These are phyloP conservation scores for Annona squamosa DNA, from an alignment of 164 flowering plant genomes.

Conservation along the genomic window DNA sequence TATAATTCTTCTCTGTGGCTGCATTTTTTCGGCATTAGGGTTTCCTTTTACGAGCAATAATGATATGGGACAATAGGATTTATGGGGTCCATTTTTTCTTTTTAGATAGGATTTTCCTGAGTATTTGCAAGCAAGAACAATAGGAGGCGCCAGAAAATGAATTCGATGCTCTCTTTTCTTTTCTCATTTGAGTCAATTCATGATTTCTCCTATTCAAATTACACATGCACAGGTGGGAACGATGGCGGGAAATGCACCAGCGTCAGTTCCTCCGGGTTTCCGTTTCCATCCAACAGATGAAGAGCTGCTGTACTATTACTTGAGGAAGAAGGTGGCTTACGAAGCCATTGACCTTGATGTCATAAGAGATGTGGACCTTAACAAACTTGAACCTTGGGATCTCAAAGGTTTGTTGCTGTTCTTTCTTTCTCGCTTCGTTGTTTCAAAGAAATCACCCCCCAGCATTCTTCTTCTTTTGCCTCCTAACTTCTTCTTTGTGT, in stretches of 20 bases:
- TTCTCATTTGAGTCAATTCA: too few relatives aligned
- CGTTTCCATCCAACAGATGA: constrained; percentile 90
- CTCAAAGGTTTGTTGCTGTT: constrained; percentile 39
- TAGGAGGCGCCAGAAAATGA: too few relatives aligned
- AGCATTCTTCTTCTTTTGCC: too few relatives aligned
- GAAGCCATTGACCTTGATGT: constrained; percentile 85
- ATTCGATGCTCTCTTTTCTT: too few relatives aligned
- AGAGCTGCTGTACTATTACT: constrained; percentile 54
- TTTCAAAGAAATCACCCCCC: too few relatives aligned
- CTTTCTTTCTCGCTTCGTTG: constrained; percentile 1
- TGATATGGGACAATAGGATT: too few relatives aligned
- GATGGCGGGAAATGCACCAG: constrained; percentile 34
- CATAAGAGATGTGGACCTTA: constrained; percentile 66
- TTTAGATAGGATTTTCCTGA: too few relatives aligned
- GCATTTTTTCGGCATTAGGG: not conserved
- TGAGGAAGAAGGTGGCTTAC: constrained; percentile 60
- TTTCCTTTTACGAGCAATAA: not conserved
- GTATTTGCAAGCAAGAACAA: too few relatives aligned
- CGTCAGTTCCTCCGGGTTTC: constrained; percentile 67
- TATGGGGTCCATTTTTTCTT: too few relatives aligned
- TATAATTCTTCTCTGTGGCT: not conserved
- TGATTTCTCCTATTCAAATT: too few relatives aligned
- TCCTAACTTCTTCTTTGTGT: too few relatives aligned
- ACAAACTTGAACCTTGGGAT: constrained; percentile 75
- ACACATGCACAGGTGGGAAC: constrained; percentile 6